Evolutionary conservation across 2,329 filamentous ascomycete species (phyloP).

Genomic region (Pseudogymnoascus sp.): DNA sequence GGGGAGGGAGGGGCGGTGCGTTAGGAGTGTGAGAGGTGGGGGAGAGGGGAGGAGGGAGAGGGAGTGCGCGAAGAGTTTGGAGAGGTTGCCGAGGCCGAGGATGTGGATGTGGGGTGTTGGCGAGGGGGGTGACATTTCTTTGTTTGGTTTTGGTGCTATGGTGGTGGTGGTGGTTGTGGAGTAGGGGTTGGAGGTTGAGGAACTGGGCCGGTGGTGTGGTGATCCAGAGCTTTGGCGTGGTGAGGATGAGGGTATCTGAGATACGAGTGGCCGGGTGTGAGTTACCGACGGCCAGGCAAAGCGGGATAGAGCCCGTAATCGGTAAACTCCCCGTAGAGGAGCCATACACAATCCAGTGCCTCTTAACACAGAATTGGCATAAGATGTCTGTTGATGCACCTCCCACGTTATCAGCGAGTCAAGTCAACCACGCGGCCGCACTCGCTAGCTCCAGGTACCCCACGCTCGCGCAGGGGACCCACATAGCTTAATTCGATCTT

Average conservation of each 20-base stretch:
- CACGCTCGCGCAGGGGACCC: neutral
- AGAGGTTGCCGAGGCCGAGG: constrained; percentile 74
- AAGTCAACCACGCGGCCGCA: neutral
- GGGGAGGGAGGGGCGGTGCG: constrained; percentile 51
- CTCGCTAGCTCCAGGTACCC: neutral
- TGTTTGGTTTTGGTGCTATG: constrained; percentile 10
- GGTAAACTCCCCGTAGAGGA: neutral
- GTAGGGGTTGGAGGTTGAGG: neutral
- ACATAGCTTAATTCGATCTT: neutral
- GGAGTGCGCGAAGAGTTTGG: constrained; percentile 68
- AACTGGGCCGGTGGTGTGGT: neutral
- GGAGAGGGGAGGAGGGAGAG: constrained; percentile 47
- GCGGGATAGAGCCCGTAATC: neutral
- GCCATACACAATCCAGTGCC: neutral
- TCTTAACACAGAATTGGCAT: neutral
- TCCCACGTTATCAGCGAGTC: neutral
- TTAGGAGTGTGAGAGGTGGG: constrained; percentile 73
- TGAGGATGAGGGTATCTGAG: neutral
- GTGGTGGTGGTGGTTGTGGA: neutral
- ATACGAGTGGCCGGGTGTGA: neutral
- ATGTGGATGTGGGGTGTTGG: constrained; percentile 59
- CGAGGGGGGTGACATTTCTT: constrained; percentile 31
- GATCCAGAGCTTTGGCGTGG: neutral
- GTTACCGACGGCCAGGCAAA: no score
- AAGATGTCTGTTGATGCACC: neutral